Evolutionary conservation across 2,329 filamentous ascomycete genomes (phyloP).

Genomic region (Colletotrichum cuscutae): DNA sequence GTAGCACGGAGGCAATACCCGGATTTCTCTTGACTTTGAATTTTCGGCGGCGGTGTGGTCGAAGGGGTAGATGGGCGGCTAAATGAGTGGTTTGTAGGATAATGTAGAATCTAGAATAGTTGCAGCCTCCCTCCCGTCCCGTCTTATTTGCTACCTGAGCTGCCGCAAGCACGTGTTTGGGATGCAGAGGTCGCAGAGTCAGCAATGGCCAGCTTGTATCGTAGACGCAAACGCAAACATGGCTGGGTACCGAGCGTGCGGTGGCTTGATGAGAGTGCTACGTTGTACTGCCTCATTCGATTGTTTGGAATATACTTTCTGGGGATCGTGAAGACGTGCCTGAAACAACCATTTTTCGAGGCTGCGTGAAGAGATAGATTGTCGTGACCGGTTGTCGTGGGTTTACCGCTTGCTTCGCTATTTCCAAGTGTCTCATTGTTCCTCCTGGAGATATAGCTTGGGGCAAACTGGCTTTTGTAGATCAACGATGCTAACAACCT

Average conservation of each 20-base stretch:
- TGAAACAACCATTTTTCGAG: not conserved
- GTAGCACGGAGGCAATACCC: not conserved
- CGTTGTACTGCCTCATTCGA: not conserved
- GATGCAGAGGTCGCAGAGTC: not conserved
- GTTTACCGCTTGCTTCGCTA: not conserved
- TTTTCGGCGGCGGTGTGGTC: not conserved
- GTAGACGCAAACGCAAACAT: not conserved
- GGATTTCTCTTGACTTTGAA: not conserved
- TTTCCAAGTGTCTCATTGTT: not conserved
- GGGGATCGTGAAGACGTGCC: not conserved
- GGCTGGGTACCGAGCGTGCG: not conserved
- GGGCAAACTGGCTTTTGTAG: not conserved
- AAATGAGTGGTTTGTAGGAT: slow-evolving; percentile 8
- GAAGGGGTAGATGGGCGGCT: not conserved
- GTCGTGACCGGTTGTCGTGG: not conserved
- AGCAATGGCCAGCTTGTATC: slow-evolving; percentile 14
- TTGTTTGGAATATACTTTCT: not conserved
- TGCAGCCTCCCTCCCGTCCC: not conserved
- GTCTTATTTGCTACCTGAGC: slow-evolving; percentile 8
- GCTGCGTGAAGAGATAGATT: not conserved
- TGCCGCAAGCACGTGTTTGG: not conserved
- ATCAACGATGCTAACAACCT: not conserved
- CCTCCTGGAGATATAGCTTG: not conserved
- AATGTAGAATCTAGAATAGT: not conserved
- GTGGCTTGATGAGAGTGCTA: not conserved